phyloP scores from a whole-genome alignment of 164 flowering plant genomes.

The Chloranthus sessilifolius region DNA sequence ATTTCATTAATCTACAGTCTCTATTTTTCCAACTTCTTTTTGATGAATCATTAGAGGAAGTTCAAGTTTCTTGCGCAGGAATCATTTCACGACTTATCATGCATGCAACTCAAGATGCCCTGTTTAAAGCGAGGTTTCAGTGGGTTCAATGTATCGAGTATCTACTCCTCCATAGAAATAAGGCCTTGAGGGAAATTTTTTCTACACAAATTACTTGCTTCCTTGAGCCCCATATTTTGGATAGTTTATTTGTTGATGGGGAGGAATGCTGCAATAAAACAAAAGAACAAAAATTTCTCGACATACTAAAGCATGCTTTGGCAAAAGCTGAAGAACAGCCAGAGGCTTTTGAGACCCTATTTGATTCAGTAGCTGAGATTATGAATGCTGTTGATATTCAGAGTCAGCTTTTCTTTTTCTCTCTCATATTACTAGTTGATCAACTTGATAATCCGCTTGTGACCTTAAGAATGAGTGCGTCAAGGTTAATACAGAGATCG shows the following conservation, averaged over 20 bases:
- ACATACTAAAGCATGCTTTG: slow-evolving; percentile 64
- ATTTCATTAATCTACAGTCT: slow-evolving; percentile 39
- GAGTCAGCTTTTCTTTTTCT: slow-evolving; percentile 56
- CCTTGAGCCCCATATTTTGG: slow-evolving; percentile 41
- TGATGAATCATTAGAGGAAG: slow-evolving; percentile 79
- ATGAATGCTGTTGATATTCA: slow-evolving; percentile 68
- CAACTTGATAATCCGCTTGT: slow-evolving; percentile 78
- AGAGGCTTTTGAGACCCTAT: slow-evolving; percentile 59
- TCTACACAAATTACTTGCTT: slow-evolving; percentile 65
- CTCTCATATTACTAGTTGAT: slow-evolving; percentile 75
- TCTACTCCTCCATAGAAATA: slow-evolving; percentile 60
- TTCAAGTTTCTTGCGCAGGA: slow-evolving; percentile 72
- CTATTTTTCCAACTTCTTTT: slow-evolving; percentile 61
- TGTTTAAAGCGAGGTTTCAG: slow-evolving; percentile 44
- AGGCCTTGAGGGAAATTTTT: slow-evolving; percentile 76
- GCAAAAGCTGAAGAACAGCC: slow-evolving; percentile 60
- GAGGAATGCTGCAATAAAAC: slow-evolving; percentile 28
- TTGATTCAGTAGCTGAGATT: slow-evolving; percentile 68
- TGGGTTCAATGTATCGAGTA: slow-evolving; percentile 65
- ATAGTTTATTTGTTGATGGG: slow-evolving; percentile 48
- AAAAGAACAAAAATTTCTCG: slow-evolving; percentile 58
- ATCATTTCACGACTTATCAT: slow-evolving; percentile 51
- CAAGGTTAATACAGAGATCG: slow-evolving; percentile 61
- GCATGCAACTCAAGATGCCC: slow-evolving; percentile 45
- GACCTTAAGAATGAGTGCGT: slow-evolving; percentile 64